phyloP scores from a whole-genome alignment of 192 early-diverging fungal genomes.

The Linderina pennispora region DNA sequence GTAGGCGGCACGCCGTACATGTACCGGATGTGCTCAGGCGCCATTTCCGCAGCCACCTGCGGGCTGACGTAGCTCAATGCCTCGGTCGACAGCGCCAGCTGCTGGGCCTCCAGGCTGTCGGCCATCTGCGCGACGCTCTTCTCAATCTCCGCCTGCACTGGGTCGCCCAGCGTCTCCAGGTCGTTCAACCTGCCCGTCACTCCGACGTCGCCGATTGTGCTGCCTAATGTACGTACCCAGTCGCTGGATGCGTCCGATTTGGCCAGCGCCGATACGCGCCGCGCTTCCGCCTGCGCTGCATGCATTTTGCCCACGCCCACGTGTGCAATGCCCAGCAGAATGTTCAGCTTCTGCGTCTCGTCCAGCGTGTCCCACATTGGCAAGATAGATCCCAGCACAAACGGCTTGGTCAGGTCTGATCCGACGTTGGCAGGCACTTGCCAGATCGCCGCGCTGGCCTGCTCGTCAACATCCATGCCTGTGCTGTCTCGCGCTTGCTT shows the following conservation, averaged over 20 bases:
- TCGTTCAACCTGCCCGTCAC: constrained; percentile 12
- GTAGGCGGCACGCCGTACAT: constrained; percentile 15
- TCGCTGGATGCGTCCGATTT: constrained; percentile 15
- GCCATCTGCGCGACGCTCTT: constrained; percentile 14
- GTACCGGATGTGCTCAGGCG: constrained; percentile 13
- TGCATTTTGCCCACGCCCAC: constrained; percentile 23
- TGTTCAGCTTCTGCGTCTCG: constrained; percentile 35
- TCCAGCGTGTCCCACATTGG: constrained; percentile 25
- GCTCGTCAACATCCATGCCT: too few species aligned
- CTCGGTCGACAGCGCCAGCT: constrained; percentile 7
- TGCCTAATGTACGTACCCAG: constrained; percentile 38
- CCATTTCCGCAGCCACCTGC: constrained; percentile 9
- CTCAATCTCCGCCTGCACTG: constrained; percentile 20
- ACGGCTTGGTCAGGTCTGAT: constrained; percentile 22
- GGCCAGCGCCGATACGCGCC: constrained; percentile 14
- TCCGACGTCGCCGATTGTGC: constrained; percentile 26
- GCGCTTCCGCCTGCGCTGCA: constrained; percentile 9
- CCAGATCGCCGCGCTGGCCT: constrained; percentile 9
- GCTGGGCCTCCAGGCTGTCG: constrained; percentile 6
- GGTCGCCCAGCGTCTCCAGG: constrained; percentile 7
- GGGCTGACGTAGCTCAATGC: constrained; percentile 10
- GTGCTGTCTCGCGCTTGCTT: too few species aligned
- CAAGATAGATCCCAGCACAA: constrained; percentile 7
- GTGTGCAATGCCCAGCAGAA: constrained; percentile 31
- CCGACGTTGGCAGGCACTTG: constrained; percentile 30